Percentiles rank a stretch among this genome's conserved stretches.
Evolutionary conservation across 2,329 filamentous ascomycete species (phyloP).

Genomic region (Botryosphaeria dothidea): DNA sequence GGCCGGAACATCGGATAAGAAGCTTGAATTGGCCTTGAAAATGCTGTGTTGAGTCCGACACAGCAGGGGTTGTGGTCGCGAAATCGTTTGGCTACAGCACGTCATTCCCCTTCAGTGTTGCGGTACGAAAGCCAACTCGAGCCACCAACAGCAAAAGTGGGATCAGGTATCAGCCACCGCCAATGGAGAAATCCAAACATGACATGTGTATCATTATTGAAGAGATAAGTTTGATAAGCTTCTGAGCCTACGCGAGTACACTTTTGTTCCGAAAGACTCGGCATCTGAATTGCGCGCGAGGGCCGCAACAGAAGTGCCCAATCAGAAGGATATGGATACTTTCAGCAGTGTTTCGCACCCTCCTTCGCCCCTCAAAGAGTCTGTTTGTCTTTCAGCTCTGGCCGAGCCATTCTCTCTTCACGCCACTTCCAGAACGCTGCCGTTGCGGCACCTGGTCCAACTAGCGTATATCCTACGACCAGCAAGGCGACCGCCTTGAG

Average conservation of each 20-base stretch:
- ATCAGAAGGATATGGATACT: too few species aligned
- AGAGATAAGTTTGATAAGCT: neutral
- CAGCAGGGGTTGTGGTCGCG: neutral
- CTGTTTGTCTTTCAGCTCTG: neutral
- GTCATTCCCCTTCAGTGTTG: neutral
- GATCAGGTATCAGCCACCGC: neutral
- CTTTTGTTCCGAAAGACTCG: too few species aligned
- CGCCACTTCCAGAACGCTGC: slow-evolving; percentile 8
- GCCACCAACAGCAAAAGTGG: neutral
- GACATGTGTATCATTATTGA: neutral
- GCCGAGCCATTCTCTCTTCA: neutral
- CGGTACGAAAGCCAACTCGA: neutral
- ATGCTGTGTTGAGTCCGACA: neutral
- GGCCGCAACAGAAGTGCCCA: too few species aligned
- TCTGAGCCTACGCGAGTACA: neutral
- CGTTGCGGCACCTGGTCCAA: neutral
- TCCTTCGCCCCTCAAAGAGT: too few species aligned
- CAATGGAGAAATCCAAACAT: neutral
- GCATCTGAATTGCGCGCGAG: too few species aligned
- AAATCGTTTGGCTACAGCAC: neutral
- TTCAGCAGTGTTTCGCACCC: too few species aligned
- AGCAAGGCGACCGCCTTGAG: neutral
- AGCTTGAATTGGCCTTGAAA: neutral
- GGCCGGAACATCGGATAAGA: too few species aligned
- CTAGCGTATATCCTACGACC: neutral